Percentiles rank a stretch among this genome's conserved stretches.
Evolutionary conservation across 1,139 yeast genomes (phyloP).

Genomic region (Zygoascus hellenicus): DNA sequence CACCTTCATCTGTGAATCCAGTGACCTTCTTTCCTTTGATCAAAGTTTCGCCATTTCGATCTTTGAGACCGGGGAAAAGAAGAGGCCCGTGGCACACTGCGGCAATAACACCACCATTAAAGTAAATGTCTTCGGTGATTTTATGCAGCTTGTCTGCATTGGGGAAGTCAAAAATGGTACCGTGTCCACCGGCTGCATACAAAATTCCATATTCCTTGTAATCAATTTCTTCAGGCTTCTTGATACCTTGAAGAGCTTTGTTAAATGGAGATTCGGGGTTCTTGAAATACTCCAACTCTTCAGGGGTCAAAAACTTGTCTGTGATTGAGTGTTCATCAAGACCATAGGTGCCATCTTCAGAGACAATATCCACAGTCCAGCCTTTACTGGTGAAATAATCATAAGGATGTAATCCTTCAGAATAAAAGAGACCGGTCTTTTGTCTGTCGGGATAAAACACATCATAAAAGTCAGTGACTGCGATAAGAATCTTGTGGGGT

Average conservation of each 20-base stretch:
- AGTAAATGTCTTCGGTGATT: constrained; percentile 44
- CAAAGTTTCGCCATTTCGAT: constrained; percentile 41
- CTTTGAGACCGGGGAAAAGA: constrained; percentile 44
- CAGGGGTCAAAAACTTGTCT: constrained; percentile 40
- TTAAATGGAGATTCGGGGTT: constrained; percentile 40
- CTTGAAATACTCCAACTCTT: constrained; percentile 39
- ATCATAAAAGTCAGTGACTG: constrained; percentile 46
- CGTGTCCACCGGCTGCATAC: constrained; percentile 65
- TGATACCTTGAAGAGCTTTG: constrained; percentile 30
- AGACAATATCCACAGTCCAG: constrained; percentile 48
- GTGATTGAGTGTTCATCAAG: constrained; percentile 49
- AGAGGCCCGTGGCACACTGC: constrained; percentile 71
- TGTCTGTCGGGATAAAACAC: constrained; percentile 49
- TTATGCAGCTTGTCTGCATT: constrained; percentile 43
- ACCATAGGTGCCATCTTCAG: constrained; percentile 53
- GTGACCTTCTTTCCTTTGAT: constrained; percentile 51
- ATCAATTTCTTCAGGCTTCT: constrained; percentile 22
- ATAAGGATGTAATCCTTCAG: constrained; percentile 56
- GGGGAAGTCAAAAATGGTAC: constrained; percentile 53
- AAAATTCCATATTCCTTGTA: constrained; percentile 47
- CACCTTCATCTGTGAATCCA: constrained; percentile 58
- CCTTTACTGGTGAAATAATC: constrained; percentile 43
- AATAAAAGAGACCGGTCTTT: constrained; percentile 51
- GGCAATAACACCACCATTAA: constrained; percentile 48
- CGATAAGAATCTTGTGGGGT: constrained; percentile 43